Conservation (phyloP, 2,329 filamentous ascomycete genomes). For the Diaporthe vexans region DNA sequence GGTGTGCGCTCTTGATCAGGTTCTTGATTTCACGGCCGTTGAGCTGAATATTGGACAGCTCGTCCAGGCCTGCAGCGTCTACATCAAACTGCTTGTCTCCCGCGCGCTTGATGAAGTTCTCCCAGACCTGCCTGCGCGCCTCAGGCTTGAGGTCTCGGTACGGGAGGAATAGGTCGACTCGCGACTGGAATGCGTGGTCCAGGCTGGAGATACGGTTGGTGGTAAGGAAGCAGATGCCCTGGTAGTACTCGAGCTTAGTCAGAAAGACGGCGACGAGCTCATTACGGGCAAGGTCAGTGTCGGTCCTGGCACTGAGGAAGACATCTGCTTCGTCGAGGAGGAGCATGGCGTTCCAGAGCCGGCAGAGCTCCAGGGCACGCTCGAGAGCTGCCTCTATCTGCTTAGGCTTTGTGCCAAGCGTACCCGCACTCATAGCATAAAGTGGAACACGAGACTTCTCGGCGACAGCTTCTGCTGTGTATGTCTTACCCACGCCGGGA, state of each 20-base stretch:
- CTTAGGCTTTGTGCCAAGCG: constrained; percentile 53
- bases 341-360: constrained; percentile 59
- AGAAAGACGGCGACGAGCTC: constrained; percentile 55
- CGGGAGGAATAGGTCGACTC: constrained; percentile 51
- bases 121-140: constrained; percentile 53
- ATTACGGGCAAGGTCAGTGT: constrained; percentile 54
- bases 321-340: constrained; percentile 60
- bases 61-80: constrained; percentile 49
- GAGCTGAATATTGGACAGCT: constrained; percentile 56
- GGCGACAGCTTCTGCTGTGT: constrained; percentile 56
- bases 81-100: constrained; percentile 51
- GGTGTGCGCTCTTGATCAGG: constrained; percentile 56
- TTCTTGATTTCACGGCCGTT: constrained; percentile 68
- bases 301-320: constrained; percentile 54
- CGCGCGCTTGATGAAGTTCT: constrained; percentile 51
- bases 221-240: constrained; percentile 55
- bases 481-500: constrained; percentile 56
- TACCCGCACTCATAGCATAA: constrained; percentile 56
- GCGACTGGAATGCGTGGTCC: constrained; percentile 55
- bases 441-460: constrained; percentile 55
- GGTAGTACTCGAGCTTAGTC: constrained; percentile 53
- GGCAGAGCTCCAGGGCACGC: constrained; percentile 53
- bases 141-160: constrained; percentile 50
- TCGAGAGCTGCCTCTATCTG: constrained; percentile 52
- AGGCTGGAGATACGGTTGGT: constrained; percentile 54